Evolutionary conservation across 1,284 basidiomycete genomes (phyloP).

Genomic region (Melampsora americana): DNA sequence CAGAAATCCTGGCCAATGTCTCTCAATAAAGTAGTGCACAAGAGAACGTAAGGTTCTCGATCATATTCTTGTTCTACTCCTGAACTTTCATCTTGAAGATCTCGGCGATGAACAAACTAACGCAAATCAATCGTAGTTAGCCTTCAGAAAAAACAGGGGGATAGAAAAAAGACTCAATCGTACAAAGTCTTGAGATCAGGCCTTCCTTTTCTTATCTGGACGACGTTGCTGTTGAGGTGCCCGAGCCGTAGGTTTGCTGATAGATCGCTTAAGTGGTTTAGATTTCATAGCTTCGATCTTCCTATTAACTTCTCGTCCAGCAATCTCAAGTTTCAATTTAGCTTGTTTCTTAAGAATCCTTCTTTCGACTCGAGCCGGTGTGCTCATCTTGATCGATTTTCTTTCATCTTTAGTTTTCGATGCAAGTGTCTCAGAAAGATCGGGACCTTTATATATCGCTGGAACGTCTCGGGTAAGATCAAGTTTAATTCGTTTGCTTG

Average conservation of each 20-base stretch:
- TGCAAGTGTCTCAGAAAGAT: constrained; percentile 22
- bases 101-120: too few species aligned
- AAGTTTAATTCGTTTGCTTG: constrained; percentile 5
- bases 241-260: not conserved
- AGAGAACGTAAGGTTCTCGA: too few species aligned
- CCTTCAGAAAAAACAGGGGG: too few species aligned
- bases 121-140: too few species aligned
- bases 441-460: constrained; percentile 23
- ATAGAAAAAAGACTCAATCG: too few species aligned
- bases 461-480: constrained; percentile 14
- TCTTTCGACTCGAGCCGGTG: constrained; percentile 73
- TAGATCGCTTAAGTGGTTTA: not conserved
- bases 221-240: not conserved
- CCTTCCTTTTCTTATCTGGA: constrained; percentile 2
- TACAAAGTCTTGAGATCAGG: not conserved
- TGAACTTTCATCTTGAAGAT: too few species aligned
- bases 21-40: too few species aligned
- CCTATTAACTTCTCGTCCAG: constrained; percentile 7
- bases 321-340: constrained; percentile 21
- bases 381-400: constrained; percentile 71
- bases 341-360: constrained; percentile 68
- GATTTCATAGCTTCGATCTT: constrained; percentile 12
- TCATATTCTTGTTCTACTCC: too few species aligned
- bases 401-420: constrained; percentile 78
- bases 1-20: too few species aligned